Percentiles rank a stretch among this genome's conserved stretches.
Evolutionary conservation across 2,329 filamentous ascomycete genomes (phyloP).

Genomic region (Aspergillus thermomutatus): DNA sequence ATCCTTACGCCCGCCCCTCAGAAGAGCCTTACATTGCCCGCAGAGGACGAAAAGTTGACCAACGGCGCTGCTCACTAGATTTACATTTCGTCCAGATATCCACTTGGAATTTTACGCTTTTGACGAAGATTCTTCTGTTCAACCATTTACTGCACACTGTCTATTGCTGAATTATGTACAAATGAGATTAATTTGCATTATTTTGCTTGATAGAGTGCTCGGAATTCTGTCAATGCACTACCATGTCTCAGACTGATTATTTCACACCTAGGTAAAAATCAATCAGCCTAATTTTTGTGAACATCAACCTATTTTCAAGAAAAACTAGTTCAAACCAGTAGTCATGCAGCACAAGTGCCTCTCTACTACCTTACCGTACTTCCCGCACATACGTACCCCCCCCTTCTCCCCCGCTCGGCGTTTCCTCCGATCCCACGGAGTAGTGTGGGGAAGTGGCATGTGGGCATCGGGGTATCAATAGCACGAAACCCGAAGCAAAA

Average conservation of each 20-base stretch:
- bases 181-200: slow-evolving; percentile 3
- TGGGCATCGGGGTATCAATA: slow-evolving; percentile 30
- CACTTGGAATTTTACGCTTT: slow-evolving; percentile 1
- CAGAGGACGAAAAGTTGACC: slow-evolving; percentile 18
- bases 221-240: slow-evolving; percentile 3
- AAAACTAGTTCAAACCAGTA: background rate
- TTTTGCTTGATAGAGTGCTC: slow-evolving; percentile 4
- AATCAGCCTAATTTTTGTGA: background rate
- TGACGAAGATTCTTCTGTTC: background rate
- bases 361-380: too few species aligned
- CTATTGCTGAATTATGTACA: background rate
- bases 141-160: background rate
- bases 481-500: slow-evolving; percentile 22
- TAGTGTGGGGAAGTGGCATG: slow-evolving; percentile 16
- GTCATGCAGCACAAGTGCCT: background rate
- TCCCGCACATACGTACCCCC: background rate
- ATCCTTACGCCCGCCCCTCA: slow-evolving; percentile 65
- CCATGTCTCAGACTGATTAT: background rate
- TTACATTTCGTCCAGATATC: background rate
- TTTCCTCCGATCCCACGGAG: background rate
- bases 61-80: slow-evolving; percentile 19
- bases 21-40: slow-evolving; percentile 42
- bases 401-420: background rate
- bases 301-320: background rate
- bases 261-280: background rate